A percentile compares a stretch with the other conserved stretches of the same genome.
Evolutionary conservation across 2,329 filamentous ascomycete genomes (phyloP).

Genomic region (Thelonectria discophora): DNA sequence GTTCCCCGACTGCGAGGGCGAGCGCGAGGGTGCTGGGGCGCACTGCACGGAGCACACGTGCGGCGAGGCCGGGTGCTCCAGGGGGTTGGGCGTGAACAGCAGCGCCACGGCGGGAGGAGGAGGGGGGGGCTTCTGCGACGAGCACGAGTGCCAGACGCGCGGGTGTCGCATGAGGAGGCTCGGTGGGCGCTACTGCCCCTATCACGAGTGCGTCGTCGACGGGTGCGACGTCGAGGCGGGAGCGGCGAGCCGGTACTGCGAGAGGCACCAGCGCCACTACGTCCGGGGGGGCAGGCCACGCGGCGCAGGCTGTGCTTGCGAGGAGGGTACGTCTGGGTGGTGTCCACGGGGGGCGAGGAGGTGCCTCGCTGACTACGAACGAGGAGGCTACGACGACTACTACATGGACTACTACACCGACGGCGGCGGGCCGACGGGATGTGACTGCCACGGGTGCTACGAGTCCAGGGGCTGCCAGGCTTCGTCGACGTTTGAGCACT

Average conservation of each 20-base stretch:
- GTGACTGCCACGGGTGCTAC: slow-evolving; percentile 41
- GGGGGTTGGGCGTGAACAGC: slow-evolving; percentile 20
- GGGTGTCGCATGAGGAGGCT: slow-evolving; percentile 36
- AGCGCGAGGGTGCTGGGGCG: slow-evolving; percentile 25
- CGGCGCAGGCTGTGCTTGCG: slow-evolving; percentile 29
- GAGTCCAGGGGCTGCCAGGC: slow-evolving; percentile 32
- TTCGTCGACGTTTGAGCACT: slow-evolving; percentile 29
- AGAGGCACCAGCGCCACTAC: slow-evolving; percentile 30
- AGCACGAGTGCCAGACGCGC: slow-evolving; percentile 39
- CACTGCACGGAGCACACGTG: slow-evolving; percentile 44
- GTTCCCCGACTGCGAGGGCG: slow-evolving; percentile 38
- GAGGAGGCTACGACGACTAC: slow-evolving; percentile 15
- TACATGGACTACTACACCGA: slow-evolving; percentile 26
- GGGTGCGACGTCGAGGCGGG: slow-evolving; percentile 38
- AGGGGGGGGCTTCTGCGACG: slow-evolving; percentile 34
- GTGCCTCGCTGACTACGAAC: slow-evolving; percentile 10
- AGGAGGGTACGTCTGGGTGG: slow-evolving; percentile 37
- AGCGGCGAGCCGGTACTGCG: slow-evolving; percentile 34
- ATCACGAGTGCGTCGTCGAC: slow-evolving; percentile 41
- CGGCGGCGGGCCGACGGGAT: slow-evolving; percentile 23
- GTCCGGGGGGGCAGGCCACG: slow-evolving; percentile 22
- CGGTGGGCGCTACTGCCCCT: slow-evolving; percentile 35
- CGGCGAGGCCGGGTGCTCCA: slow-evolving; percentile 36
- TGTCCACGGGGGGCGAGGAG: too few species aligned
- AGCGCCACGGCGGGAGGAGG: too few species aligned